Evolutionary conservation across 208 protist genomes (phyloP), one percentile per base, ranked within the genome.

Genomic region (Wallacemonas sp.): DNA sequence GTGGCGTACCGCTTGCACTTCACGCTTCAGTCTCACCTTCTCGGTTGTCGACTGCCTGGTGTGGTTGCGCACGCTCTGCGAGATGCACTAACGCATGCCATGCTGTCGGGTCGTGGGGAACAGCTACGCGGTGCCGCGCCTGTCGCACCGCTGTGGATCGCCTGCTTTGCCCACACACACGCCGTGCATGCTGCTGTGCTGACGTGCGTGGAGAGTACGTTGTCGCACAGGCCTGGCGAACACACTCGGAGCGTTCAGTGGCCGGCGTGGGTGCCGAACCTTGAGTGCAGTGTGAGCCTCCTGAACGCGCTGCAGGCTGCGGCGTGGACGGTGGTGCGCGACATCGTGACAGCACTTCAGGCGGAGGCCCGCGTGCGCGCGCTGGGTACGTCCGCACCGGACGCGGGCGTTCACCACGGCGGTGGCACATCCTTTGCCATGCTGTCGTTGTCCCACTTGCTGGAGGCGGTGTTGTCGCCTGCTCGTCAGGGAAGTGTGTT

Each of bases 181-280:
- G 8, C 0, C 22, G 44, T 73, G 10, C 68, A 73, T 10, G 42
- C 36, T 2, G 30, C 32, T 26, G 29, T 57, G 5, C 3, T n/a
- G 3, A 41, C 50, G 1, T 1, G 12, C 32, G 15, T 57, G 29
- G 3, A 15, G 5, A 32, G n/a, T 26, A 6, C 10, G 13, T 10
- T 19, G 19, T n/a, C 26, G 24, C n/a, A n/a, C n/a, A n/a, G n/a
- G n/a, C n/a, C n/a, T n/a, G n/a, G n/a, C n/a, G n/a, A n/a, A n/a
- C n/a, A n/a, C n/a, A 54, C 19, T 12, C 19, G 19, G 4, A 19
- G 4, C 8, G 26, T 81, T 6, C 22, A 39, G 19, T 83, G 77
- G 77, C 77, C 72, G 8, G 10, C 3, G 13, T 83, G 72, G 71
- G 77, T 83, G 39, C 77, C 77, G 4, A 21, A 22, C 0, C 67